Evolutionary conservation across 2,329 filamentous ascomycete genomes (phyloP).

Genomic region (Penicillium brevicompactum): DNA sequence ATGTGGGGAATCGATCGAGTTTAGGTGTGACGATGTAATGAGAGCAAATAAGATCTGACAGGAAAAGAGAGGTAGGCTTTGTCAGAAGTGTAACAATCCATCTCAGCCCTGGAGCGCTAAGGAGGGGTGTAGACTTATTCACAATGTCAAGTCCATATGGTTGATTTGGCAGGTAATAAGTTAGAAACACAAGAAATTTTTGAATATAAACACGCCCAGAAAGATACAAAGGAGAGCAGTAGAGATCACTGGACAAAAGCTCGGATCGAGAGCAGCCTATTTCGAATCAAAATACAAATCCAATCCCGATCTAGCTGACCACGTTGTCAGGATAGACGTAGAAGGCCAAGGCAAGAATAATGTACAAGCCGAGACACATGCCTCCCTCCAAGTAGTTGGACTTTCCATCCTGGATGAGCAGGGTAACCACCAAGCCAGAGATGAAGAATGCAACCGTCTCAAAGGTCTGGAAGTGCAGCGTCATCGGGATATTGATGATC

Average conservation of each 20-base stretch:
- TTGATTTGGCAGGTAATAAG: too few relatives aligned
- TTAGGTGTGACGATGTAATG: too few relatives aligned
- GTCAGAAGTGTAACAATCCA: background rate
- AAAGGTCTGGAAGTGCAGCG: slow-evolving; percentile 78
- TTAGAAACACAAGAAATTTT: background rate
- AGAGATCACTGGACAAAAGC: background rate
- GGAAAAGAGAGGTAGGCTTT: too few relatives aligned
- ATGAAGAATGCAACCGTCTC: slow-evolving; percentile 78
- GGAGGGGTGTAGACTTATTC: too few relatives aligned
- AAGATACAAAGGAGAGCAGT: background rate
- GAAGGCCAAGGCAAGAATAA: slow-evolving; percentile 52
- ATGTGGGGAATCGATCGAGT: too few relatives aligned
- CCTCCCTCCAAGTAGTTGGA: slow-evolving; percentile 83
- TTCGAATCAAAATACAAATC: background rate
- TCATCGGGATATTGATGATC: slow-evolving; percentile 73
- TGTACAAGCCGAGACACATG: slow-evolving; percentile 63
- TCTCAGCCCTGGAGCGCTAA: too few relatives aligned
- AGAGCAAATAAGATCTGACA: too few relatives aligned
- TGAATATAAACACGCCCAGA: background rate
- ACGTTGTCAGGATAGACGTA: slow-evolving; percentile 51
- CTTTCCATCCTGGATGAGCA: slow-evolving; percentile 79
- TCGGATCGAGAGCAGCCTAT: background rate
- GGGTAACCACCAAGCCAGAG: slow-evolving; percentile 70
- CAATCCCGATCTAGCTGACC: background rate
- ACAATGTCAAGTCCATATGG: too few relatives aligned